A percentile compares a stretch with the other conserved stretches of the same genome.
Conservation (phyloP, 78 protist species). For the Polysphondylium violaceum region DNA sequence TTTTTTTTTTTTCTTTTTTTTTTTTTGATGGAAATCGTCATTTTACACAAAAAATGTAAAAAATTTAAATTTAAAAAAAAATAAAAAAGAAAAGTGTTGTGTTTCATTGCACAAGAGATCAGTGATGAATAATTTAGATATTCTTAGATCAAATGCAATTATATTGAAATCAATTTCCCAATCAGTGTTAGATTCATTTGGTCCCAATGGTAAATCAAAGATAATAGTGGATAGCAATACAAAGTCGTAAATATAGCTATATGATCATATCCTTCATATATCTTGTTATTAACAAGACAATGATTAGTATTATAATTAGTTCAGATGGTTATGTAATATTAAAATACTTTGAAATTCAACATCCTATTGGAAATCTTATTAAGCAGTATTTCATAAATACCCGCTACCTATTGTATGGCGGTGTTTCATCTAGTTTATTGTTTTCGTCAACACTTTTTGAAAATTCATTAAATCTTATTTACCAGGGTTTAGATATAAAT, state of each 20-base stretch:
- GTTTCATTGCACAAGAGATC: too few relatives aligned
- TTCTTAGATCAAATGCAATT: slow-evolving; percentile 24
- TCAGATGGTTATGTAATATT: slow-evolving; percentile 17
- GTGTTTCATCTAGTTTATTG: neutral
- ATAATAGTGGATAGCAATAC: slow-evolving; percentile 20
- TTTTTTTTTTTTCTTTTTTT: too few relatives aligned
- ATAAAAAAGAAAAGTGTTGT: too few relatives aligned
- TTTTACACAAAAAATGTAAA: too few relatives aligned
- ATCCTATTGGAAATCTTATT: slow-evolving; percentile 33
- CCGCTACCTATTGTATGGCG: slow-evolving; percentile 15
- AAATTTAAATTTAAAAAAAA: too few relatives aligned
- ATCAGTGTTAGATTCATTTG: slow-evolving; percentile 8
- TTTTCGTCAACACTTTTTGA: neutral
- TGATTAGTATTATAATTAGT: slow-evolving; percentile 26
- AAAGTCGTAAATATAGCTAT: slow-evolving; percentile 24
- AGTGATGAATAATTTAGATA: neutral
- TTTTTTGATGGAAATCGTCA: too few relatives aligned
- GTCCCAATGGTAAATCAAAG: slow-evolving; percentile 19
- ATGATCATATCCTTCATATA: too few relatives aligned
- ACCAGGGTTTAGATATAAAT: slow-evolving; percentile 31
- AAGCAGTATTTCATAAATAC: slow-evolving; percentile 7
- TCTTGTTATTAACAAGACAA: too few relatives aligned
- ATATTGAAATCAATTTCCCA: slow-evolving; percentile 16
- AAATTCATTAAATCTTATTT: slow-evolving; percentile 6
- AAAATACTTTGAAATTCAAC: slow-evolving; percentile 25